phyloP scores from a whole-genome alignment of 345 rosid species.

The Arabis hirsuta region DNA sequence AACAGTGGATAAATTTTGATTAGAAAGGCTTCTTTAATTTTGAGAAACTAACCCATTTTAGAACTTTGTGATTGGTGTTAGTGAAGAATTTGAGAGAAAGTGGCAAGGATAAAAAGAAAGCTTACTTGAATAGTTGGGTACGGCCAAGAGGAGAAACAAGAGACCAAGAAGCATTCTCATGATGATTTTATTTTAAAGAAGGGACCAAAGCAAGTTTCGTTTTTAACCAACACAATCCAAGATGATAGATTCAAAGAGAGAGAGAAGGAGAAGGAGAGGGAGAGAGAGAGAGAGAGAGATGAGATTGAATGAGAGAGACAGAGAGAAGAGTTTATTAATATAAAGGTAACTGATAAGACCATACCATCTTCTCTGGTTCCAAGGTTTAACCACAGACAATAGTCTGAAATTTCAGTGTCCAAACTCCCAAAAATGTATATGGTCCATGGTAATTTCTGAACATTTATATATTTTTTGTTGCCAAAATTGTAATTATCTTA shows the following conservation, averaged over 20 bases:
- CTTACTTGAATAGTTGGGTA: conserved; percentile 73
- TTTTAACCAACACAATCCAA: conserved; percentile 21
- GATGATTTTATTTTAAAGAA: conserved; percentile 17
- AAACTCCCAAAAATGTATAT: conserved; percentile 24
- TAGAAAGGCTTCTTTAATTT: background rate
- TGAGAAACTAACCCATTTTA: conserved; percentile 14
- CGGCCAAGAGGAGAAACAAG: conserved; percentile 60
- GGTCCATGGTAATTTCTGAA: conserved; percentile 16
- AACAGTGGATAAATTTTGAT: background rate
- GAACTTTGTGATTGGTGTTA: conserved; percentile 19
- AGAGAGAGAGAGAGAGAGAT: conserved; percentile 23
- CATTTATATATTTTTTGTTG: background rate
- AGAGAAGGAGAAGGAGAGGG: background rate
- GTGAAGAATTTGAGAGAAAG: background rate
- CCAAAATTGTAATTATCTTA: background rate
- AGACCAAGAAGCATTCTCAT: conserved; percentile 65
- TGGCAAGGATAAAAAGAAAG: conserved; percentile 3
- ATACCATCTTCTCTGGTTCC: conserved; percentile 41
- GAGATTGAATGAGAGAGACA: background rate
- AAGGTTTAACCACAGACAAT: conserved; percentile 44
- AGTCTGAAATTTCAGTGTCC: conserved; percentile 22
- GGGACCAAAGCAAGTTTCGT: background rate
- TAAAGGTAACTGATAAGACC: conserved; percentile 33
- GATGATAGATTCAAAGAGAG: conserved; percentile 24
- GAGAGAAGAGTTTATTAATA: conserved; percentile 19